A percentile compares a stretch with the other conserved stretches of the same genome.
Evolutionary conservation across 495 filamentous ascomycete species (phyloP).

Genomic region (Aspergillus funiculosus): DNA sequence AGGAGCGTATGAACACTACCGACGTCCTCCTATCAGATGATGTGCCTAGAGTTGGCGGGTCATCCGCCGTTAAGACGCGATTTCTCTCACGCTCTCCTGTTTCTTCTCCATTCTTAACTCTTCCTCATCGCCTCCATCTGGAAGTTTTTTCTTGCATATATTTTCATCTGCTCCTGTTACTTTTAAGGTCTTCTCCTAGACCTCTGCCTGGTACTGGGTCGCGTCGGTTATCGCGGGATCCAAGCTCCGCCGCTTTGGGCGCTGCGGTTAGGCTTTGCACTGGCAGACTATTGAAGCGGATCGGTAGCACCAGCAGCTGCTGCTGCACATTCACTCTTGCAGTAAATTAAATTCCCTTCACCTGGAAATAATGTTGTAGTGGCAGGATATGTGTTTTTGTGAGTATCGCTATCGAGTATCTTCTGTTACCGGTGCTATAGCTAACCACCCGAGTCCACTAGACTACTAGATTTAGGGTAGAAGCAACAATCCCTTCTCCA

Average conservation of each 20-base stretch:
- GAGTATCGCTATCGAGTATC: not conserved
- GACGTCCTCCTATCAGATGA: slow-evolving; percentile 10
- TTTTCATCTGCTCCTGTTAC: not conserved
- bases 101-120: not conserved
- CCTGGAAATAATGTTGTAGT: not conserved
- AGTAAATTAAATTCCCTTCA: slow-evolving; percentile 1
- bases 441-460: slow-evolving; percentile 8
- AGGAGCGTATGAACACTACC: too few species aligned
- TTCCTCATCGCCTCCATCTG: not conserved
- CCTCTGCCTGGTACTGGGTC: not conserved
- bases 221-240: slow-evolving; percentile 1
- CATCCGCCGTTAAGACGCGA: slow-evolving; percentile 15
- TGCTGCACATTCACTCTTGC: too few species aligned
- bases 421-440: not conserved
- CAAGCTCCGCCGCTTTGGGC: slow-evolving; percentile 2
- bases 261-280: too few species aligned
- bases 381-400: slow-evolving; percentile 9
- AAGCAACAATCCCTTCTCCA: slow-evolving; percentile 12
- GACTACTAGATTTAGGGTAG: slow-evolving; percentile 10
- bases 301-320: too few species aligned
- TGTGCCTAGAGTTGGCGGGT: slow-evolving; percentile 11
- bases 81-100: not conserved
- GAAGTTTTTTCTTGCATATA: not conserved
- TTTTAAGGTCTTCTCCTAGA: not conserved
- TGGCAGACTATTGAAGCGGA: too few species aligned